Evolutionary conservation across 2,329 filamentous ascomycete species (phyloP).

Genomic region (Colletotrichum liaoningense): DNA sequence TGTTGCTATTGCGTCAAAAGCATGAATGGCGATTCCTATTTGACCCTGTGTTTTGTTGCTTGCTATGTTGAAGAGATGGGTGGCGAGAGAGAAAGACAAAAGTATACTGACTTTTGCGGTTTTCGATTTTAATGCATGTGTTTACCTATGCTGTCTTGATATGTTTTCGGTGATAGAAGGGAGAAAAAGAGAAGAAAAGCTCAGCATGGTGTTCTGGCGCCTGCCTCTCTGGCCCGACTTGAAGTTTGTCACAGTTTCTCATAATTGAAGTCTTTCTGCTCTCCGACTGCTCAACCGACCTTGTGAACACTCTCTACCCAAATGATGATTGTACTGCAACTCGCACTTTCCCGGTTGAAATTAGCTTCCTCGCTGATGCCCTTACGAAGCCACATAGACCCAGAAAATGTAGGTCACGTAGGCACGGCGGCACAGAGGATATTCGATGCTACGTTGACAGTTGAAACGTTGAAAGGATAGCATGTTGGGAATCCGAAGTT

Average conservation of each 20-base stretch:
- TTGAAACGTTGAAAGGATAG: slow-evolving; percentile 1
- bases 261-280: not conserved
- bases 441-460: no score
- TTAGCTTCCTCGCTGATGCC: no score
- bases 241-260: not conserved
- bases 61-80: not conserved
- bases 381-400: no score
- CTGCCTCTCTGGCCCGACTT: not conserved
- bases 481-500: slow-evolving; percentile 35
- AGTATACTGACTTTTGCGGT: not conserved
- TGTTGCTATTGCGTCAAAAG: no score
- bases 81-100: not conserved
- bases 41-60: no score
- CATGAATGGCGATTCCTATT: no score
- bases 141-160: not conserved
- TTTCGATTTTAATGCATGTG: not conserved
- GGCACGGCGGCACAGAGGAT: no score
- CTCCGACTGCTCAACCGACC: not conserved
- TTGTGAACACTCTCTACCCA: not conserved
- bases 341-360: no score
- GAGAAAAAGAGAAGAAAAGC: not conserved
- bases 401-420: no score
- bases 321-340: no score
- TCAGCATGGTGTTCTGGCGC: not conserved
- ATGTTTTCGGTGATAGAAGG: not conserved